A percentile compares a stretch with the other conserved stretches of the same genome.
phyloP scores from a whole-genome alignment of 352 stramenopile species.

The Phytophthora syringae region DNA sequence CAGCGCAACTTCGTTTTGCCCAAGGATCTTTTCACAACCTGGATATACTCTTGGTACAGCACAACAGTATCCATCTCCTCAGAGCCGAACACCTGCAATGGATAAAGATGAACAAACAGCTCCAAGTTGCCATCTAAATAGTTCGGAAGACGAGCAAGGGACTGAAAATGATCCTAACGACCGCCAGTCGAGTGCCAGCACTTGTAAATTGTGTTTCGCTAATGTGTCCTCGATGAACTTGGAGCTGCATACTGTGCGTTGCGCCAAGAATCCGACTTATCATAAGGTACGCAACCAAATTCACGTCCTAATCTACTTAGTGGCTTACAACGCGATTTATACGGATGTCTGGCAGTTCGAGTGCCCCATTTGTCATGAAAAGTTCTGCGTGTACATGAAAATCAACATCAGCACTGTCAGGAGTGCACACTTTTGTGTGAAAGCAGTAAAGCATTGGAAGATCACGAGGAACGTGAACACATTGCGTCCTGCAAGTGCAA shows the following conservation, averaged over 20 bases:
- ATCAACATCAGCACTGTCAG: conserved; percentile 50
- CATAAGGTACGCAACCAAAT: conserved; percentile 47
- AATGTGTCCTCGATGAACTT: conserved; percentile 38
- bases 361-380: conserved; percentile 45
- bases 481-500: conserved; percentile 28
- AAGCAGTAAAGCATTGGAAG: conserved; percentile 10
- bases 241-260: conserved; percentile 55
- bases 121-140: not conserved
- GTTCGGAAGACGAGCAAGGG: not conserved
- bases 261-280: conserved; percentile 49
- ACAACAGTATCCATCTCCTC: not conserved
- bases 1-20: conserved; percentile 18
- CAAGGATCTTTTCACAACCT: conserved; percentile 27
- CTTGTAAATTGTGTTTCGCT: conserved; percentile 42
- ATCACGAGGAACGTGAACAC: conserved; percentile 34
- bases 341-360: conserved; percentile 35
- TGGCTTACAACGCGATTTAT: conserved; percentile 2
- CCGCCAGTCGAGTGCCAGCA: not conserved
- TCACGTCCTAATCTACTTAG: not conserved
- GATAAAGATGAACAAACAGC: not conserved
- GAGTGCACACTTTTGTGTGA: conserved; percentile 35
- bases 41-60: conserved; percentile 30
- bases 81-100: not conserved
- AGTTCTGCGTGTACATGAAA: conserved; percentile 38
- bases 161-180: not conserved